Evolutionary conservation across 176 grass and related monocot genomes (phyloP).

Genomic region (Puccinellia tenuiflora): DNA sequence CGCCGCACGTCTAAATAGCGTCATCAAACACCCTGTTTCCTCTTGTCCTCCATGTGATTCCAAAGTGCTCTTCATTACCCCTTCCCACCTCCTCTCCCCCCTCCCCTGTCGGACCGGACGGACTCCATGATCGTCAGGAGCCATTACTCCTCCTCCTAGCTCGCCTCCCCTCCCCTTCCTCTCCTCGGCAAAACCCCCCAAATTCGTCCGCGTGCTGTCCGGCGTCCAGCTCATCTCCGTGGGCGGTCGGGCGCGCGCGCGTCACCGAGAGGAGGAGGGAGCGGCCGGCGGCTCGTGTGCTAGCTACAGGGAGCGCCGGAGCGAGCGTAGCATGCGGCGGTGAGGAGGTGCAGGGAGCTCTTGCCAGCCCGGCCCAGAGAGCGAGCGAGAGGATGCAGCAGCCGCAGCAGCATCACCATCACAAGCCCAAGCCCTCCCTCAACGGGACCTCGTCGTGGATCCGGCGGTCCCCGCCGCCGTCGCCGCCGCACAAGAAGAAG

Average conservation of each 20-base stretch:
- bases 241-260: background rate
- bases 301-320: slow-evolving; percentile 1
- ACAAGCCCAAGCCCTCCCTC: slow-evolving; percentile 32
- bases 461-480: slow-evolving; percentile 46
- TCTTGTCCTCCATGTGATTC: slow-evolving; percentile 51
- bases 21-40: slow-evolving; percentile 23
- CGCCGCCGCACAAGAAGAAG: slow-evolving; percentile 54
- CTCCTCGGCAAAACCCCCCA: background rate
- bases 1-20: slow-evolving; percentile 17
- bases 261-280: background rate
- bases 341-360: background rate
- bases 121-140: slow-evolving; percentile 25
- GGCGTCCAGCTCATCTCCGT: background rate
- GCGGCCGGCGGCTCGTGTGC: background rate
- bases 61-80: slow-evolving; percentile 24
- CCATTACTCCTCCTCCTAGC: slow-evolving; percentile 11
- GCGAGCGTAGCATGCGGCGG: slow-evolving; percentile 27
- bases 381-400: slow-evolving; percentile 35
- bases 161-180: background rate
- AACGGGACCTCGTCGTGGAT: slow-evolving; percentile 37
- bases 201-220: background rate
- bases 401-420: slow-evolving; percentile 40
- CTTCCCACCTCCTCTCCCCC: background rate
- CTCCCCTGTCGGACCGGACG: too few relatives aligned
- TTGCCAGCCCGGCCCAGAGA: background rate